Evolutionary conservation across 2,329 filamentous ascomycete genomes (phyloP).

Genomic region (Penicillium polonicum): DNA sequence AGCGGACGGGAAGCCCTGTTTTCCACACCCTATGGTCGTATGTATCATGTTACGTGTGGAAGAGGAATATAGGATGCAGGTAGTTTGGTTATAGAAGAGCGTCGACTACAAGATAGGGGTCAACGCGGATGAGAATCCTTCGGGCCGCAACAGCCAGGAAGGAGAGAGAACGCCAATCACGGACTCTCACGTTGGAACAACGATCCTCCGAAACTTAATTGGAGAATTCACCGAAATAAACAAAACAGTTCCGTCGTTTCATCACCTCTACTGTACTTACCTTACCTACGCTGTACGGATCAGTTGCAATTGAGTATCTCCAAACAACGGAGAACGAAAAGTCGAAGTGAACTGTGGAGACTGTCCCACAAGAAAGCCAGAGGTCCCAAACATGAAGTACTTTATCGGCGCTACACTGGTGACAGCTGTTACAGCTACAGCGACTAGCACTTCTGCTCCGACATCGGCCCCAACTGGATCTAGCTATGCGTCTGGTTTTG

Average conservation of each 20-base stretch:
- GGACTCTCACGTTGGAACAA: background rate
- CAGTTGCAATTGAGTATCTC: background rate
- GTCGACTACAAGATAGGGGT: too few relatives aligned
- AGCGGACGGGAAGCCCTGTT: too few relatives aligned
- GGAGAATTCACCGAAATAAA: background rate
- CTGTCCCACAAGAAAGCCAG: background rate
- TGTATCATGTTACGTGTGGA: too few relatives aligned
- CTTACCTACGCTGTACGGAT: background rate
- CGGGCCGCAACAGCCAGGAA: background rate
- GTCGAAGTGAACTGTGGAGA: background rate
- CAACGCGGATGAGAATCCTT: too few relatives aligned
- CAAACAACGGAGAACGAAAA: background rate
- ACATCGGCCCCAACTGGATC: conserved; percentile 24
- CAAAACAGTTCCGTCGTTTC: too few relatives aligned
- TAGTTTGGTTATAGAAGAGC: too few relatives aligned
- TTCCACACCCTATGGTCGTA: too few relatives aligned
- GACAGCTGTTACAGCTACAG: conserved; percentile 7
- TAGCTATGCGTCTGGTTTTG: conserved; percentile 31
- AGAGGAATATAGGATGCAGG: too few relatives aligned
- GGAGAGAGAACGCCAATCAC: background rate
- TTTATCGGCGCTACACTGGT: conserved; percentile 4
- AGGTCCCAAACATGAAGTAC: conserved; percentile 11
- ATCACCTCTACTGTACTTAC: background rate
- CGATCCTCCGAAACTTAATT: background rate
- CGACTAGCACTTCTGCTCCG: conserved; percentile 7